Base-by-base conservation (phyloP, 768 basidiomycete species). In the Naganishia friedmannii region DNA sequence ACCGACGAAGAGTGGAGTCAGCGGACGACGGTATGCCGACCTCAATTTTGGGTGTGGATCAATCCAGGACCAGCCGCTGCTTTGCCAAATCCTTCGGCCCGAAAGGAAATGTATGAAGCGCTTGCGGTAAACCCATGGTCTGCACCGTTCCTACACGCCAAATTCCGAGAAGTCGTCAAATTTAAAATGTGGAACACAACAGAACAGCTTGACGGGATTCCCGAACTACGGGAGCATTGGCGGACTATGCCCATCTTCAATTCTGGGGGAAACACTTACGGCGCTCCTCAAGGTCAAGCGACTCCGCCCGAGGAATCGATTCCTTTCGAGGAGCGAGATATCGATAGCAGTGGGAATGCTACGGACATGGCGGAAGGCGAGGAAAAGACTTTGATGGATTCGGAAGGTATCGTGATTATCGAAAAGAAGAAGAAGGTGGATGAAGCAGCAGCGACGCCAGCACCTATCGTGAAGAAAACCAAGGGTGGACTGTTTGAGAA, bases 171-270 rank as follows among this genome's bases (percentile, higher is more conserved):
- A 71, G 87, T 92, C 53, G 89, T 99, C 79, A 88, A 91, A 79
- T 99, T 99, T 85, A 92, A 90, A 79, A 85, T 97, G 73, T 99
- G 95, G 95, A 98, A 98, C 79, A 97, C 95, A 37, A 97, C 94
- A 0, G 94, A 95, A 75, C 94, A 97, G 76, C 84, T 98, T 57
- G 95, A 98, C 75, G 90, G 90, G 42, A 84, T 95, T 2, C 88
- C 90, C 0, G 95, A 99, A 80, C 83, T 98, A 53, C 88, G 88
- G 75, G 87, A 91, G 60, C 91, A 94, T 78, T 99, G 95, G 95
- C 85, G 95, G 66, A 84, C 84, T 23, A 85, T 90, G 76, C 88
- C 88, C 46, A 83, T 96, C 9, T 96, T 97, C 85, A 94, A 93
- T 79, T 81, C 81, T 13, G 81, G 80, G 37, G 81, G 81, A 29